Conservation (phyloP, 495 filamentous ascomycete species). For the Penicillium bovifimosum region DNA sequence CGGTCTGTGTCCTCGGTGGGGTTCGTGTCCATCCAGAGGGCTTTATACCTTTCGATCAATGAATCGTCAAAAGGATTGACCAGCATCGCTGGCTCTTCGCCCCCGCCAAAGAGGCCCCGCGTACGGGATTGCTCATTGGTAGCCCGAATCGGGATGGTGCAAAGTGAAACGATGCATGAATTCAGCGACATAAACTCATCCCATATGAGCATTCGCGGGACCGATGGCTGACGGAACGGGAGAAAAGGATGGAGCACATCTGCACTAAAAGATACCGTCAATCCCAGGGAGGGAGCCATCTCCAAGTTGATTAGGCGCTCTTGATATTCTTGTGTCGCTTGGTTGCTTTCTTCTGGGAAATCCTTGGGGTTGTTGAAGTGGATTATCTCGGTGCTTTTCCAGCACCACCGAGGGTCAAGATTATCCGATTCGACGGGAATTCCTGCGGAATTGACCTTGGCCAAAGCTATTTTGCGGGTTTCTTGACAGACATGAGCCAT, state of each 20-base stretch:
- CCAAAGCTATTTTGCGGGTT: not conserved
- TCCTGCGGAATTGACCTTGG: not conserved
- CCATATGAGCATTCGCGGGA: not conserved
- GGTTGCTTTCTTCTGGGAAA: not conserved
- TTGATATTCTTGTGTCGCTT: not conserved
- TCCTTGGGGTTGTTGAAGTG: not conserved
- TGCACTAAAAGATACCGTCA: not conserved
- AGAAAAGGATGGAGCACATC: slow-evolving; percentile 1
- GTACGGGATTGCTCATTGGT: not conserved
- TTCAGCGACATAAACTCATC: not conserved
- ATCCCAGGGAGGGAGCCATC: not conserved
- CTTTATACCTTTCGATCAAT: not conserved
- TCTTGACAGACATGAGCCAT: not conserved
- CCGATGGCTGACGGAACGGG: not conserved
- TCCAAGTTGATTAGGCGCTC: not conserved
- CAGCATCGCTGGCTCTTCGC: not conserved
- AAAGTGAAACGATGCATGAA: not conserved
- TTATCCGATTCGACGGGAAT: not conserved
- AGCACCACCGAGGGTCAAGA: not conserved
- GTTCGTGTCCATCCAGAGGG: not conserved
- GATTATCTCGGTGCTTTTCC: not conserved
- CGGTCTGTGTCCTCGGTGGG: not conserved
- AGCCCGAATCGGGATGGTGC: not conserved
- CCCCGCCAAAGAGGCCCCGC: not conserved
- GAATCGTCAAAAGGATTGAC: not conserved